phyloP scores from a whole-genome alignment of 2,329 filamentous ascomycete species.

The Neofusicoccum parvum region DNA sequence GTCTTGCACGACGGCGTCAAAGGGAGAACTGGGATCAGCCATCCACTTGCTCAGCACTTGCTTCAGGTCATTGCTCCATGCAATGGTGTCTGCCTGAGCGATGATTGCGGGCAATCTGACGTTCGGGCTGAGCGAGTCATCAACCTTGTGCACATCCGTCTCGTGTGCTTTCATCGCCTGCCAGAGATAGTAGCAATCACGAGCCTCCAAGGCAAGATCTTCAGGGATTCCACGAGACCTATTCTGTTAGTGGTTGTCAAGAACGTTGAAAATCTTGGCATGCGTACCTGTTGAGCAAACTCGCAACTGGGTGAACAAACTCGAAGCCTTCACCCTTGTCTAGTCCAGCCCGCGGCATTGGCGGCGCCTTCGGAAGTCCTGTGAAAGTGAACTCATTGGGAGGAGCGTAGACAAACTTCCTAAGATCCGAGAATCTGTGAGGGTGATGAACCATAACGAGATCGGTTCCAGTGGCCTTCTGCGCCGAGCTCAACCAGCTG shows the following conservation, averaged over 20 bases:
- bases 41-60: constrained; percentile 62
- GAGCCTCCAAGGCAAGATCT: constrained; percentile 69
- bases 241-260: too few relatives aligned
- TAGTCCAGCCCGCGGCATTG: constrained; percentile 48
- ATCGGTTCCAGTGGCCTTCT: constrained; percentile 63
- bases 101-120: constrained; percentile 56
- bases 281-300: constrained; percentile 55
- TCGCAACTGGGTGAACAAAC: constrained; percentile 66
- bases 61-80: constrained; percentile 68
- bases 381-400: constrained; percentile 53
- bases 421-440: constrained; percentile 73
- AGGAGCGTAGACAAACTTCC: constrained; percentile 70
- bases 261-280: too few relatives aligned
- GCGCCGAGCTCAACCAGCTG: constrained; percentile 67
- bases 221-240: constrained; percentile 62
- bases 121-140: constrained; percentile 53
- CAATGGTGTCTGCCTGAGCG: constrained; percentile 65
- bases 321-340: constrained; percentile 54
- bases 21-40: constrained; percentile 55
- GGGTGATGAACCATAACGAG: constrained; percentile 69
- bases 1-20: constrained; percentile 53
- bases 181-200: constrained; percentile 71
- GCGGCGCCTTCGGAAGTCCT: constrained; percentile 46
- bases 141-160: constrained; percentile 54
- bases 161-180: constrained; percentile 62